These are phyloP conservation scores for Azolla pinnata DNA, from an alignment of 75 land plant species.

Conservation along the genomic window DNA sequence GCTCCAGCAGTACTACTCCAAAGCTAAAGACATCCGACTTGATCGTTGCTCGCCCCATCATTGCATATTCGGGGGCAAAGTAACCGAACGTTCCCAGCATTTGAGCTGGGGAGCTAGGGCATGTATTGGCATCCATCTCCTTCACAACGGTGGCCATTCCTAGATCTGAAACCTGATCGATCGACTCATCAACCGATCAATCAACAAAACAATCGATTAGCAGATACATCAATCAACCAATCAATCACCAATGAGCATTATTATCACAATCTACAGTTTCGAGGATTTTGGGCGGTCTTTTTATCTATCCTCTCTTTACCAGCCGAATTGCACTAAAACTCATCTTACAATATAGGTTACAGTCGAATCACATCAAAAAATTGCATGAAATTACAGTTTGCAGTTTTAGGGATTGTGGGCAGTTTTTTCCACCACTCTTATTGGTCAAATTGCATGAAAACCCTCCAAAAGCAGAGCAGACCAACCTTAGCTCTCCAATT, in stretches of 20 bases:
- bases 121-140: conserved; percentile 43
- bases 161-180: conserved; percentile 58
- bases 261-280: no score
- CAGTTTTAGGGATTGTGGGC: no score
- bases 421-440: no score
- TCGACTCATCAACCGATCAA: not conserved
- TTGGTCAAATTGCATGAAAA: no score
- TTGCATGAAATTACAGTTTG: no score
- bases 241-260: not conserved
- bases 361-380: no score
- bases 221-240: not conserved
- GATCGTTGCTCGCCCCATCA: conserved; percentile 60
- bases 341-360: no score
- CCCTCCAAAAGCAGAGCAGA: not conserved
- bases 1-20: conserved; percentile 84
- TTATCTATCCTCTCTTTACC: no score
- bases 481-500: conserved; percentile 66
- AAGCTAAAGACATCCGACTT: conserved; percentile 94
- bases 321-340: no score
- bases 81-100: conserved; percentile 89
- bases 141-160: conserved; percentile 69
- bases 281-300: no score
- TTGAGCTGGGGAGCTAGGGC: conserved; percentile 55
- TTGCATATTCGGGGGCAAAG: conserved; percentile 95
- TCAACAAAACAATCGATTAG: not conserved